Percentiles rank a stretch among this genome's conserved stretches.
Conservation (phyloP, 345 rosid species). For the Aquilaria sinensis region DNA sequence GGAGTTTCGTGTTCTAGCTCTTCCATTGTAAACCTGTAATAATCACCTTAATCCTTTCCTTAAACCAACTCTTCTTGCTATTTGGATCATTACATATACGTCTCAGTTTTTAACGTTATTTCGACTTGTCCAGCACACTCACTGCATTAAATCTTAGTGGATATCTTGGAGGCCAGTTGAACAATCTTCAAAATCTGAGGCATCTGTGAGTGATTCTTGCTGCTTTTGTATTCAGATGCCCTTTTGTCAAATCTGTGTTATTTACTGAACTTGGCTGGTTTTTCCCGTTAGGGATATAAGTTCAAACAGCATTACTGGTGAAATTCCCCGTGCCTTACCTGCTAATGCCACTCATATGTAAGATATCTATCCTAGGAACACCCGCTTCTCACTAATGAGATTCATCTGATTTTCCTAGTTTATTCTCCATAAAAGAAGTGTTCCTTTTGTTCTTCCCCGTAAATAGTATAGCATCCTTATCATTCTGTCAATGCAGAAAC, state of each 20-base stretch:
- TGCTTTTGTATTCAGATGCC: slow-evolving; percentile 5
- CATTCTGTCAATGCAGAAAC: slow-evolving; percentile 39
- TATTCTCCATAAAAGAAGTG: background rate
- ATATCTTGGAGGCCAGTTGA: slow-evolving; percentile 58
- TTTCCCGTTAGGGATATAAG: slow-evolving; percentile 62
- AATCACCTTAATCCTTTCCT: background rate
- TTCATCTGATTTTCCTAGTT: background rate
- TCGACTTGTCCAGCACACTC: slow-evolving; percentile 39
- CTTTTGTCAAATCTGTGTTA: slow-evolving; percentile 1
- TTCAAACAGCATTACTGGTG: slow-evolving; percentile 59
- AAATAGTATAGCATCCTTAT: background rate
- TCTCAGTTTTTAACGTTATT: background rate
- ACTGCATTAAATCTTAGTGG: slow-evolving; percentile 61
- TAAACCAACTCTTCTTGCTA: background rate
- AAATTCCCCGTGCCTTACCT: slow-evolving; percentile 69
- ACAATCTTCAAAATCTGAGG: slow-evolving; percentile 58
- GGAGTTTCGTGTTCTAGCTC: slow-evolving; percentile 79
- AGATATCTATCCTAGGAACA: slow-evolving; percentile 21
- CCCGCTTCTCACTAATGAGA: background rate
- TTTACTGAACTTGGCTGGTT: slow-evolving; percentile 9
- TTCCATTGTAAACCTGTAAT: slow-evolving; percentile 61
- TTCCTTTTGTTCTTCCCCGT: background rate
- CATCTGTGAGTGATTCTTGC: slow-evolving; percentile 47
- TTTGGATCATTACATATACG: background rate
- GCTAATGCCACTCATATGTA: slow-evolving; percentile 78